Conservation (phyloP, 2,329 filamentous ascomycete genomes). For the Byssochlamys sp. region DNA sequence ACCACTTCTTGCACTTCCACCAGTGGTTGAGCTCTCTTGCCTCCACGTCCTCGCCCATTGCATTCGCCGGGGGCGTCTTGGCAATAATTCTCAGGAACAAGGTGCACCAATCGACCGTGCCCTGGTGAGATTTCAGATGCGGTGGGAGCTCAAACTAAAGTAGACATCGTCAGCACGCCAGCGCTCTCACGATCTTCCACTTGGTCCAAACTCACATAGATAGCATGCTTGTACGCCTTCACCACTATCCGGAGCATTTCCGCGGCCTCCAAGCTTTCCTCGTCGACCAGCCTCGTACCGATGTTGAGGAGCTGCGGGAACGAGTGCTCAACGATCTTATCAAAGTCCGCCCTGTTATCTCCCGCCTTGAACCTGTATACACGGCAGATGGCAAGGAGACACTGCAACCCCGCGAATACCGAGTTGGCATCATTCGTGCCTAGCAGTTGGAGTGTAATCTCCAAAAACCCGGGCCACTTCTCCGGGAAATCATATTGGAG, state of each 20-base stretch:
- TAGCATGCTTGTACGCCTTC: conserved; percentile 96
- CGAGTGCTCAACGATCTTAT: conserved; percentile 82
- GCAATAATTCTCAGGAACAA: conserved; percentile 84
- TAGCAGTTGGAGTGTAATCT: conserved; percentile 80
- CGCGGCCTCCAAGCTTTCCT: conserved; percentile 85
- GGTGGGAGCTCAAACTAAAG: conserved; percentile 72
- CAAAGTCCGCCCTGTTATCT: conserved; percentile 73
- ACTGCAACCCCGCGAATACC: conserved; percentile 88
- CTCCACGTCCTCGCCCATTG: conserved; percentile 68
- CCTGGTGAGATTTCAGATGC: conserved; percentile 66
- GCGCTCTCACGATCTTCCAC: not conserved
- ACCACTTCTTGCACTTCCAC: conserved; percentile 99
- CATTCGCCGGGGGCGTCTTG: conserved; percentile 68
- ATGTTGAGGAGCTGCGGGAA: conserved; percentile 82
- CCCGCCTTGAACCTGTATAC: conserved; percentile 90
- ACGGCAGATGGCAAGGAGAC: conserved; percentile 84
- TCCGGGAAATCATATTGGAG: conserved; percentile 90
- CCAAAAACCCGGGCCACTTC: conserved; percentile 88
- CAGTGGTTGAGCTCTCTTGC: conserved; percentile 91
- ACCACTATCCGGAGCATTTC: conserved; percentile 93
- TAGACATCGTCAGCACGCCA: conserved; percentile 21
- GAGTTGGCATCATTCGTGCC: conserved; percentile 76
- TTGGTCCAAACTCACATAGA: conserved; percentile 59
- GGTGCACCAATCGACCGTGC: conserved; percentile 91
- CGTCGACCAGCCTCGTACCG: conserved; percentile 77